Percentiles rank a stretch among this genome's conserved stretches.
phyloP scores from a whole-genome alignment of 345 rosid genomes.

The Chamaenerion angustifolium region DNA sequence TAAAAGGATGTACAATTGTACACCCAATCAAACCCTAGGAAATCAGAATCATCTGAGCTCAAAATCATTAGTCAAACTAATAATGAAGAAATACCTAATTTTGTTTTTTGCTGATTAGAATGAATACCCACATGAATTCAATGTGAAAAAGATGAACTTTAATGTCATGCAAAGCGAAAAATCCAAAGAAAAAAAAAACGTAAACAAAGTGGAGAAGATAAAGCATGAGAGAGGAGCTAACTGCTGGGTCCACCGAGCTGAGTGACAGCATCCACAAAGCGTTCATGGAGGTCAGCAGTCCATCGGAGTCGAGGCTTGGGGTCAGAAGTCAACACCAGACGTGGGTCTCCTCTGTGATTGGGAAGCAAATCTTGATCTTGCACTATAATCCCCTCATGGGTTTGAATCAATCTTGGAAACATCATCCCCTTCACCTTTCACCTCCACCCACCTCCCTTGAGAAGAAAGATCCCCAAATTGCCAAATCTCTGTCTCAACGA shows the following conservation, averaged over 20 bases:
- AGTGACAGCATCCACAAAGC: slow-evolving; percentile 76
- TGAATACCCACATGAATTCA: no score
- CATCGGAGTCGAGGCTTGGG: slow-evolving; percentile 91
- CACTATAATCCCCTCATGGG: slow-evolving; percentile 16
- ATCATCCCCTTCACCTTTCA: slow-evolving; percentile 9
- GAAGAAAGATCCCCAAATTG: no score
- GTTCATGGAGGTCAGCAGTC: slow-evolving; percentile 85
- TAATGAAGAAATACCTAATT: no score
- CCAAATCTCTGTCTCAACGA: no score
- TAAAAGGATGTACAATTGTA: no score
- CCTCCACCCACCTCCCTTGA: neutral
- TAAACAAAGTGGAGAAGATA: neutral
- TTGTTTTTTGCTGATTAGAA: no score
- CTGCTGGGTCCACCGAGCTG: slow-evolving; percentile 85
- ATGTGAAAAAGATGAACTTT: no score
- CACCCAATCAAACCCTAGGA: no score
- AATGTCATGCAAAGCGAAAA: no score
- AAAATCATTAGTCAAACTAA: no score
- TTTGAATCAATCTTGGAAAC: slow-evolving; percentile 24
- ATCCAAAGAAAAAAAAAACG: no score
- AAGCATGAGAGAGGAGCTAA: slow-evolving; percentile 12
- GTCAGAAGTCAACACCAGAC: slow-evolving; percentile 75
- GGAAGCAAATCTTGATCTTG: slow-evolving; percentile 13
- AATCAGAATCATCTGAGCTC: no score
- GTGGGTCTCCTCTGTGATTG: slow-evolving; percentile 23